Percentiles rank a stretch among this genome's conserved stretches.
These are phyloP conservation scores for Hura crepitans DNA, from an alignment of 441 rosid genomes.

Conservation along the genomic window DNA sequence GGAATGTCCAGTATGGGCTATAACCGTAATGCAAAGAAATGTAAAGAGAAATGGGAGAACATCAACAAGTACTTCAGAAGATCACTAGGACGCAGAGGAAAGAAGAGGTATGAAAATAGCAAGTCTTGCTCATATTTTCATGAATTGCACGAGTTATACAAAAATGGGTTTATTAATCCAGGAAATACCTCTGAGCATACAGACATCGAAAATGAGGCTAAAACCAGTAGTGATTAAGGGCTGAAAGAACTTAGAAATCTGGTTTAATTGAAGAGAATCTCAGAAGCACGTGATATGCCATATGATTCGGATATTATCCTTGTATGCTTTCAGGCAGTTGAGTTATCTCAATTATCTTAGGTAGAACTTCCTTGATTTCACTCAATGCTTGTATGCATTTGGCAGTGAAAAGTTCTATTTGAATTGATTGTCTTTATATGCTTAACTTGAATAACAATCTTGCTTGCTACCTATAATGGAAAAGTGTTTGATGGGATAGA, in stretches of 20 bases:
- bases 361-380: not conserved
- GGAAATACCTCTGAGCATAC: constrained; percentile 19
- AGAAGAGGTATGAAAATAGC: constrained; percentile 41
- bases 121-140: constrained; percentile 51
- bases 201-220: constrained; percentile 7
- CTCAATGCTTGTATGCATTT: constrained; percentile 1
- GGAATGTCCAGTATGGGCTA: constrained; percentile 57
- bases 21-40: constrained; percentile 54
- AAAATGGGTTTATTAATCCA: constrained; percentile 26
- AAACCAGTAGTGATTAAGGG: not conserved
- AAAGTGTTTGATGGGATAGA: too few species aligned
- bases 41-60: constrained; percentile 88
- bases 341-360: constrained; percentile 5
- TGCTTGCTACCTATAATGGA: too few species aligned
- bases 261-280: not conserved
- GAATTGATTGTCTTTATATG: not conserved
- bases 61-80: constrained; percentile 67
- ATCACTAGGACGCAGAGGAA: constrained; percentile 39
- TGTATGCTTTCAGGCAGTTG: not conserved
- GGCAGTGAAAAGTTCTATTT: not conserved
- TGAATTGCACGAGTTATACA: constrained; percentile 44
- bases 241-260: not conserved
- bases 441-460: not conserved
- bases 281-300: not conserved
- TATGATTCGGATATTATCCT: not conserved